These are phyloP conservation scores for Irpex rosettiformis DNA, from an alignment of 1,284 basidiomycete species.

Conservation along the genomic window DNA sequence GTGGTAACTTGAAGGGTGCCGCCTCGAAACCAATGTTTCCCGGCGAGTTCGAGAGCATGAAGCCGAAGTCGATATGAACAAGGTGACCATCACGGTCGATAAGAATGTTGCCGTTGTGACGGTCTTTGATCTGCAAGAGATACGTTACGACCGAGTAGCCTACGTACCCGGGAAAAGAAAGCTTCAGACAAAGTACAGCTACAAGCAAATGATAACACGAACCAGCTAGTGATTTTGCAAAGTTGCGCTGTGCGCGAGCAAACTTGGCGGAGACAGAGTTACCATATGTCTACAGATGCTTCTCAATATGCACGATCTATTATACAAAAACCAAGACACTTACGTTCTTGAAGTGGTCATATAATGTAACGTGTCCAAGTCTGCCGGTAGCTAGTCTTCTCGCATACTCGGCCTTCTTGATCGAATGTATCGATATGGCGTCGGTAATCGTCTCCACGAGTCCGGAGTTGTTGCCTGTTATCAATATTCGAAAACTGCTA, in stretches of 20 bases:
- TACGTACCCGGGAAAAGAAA: slow-evolving; percentile 22
- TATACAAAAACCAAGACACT: slow-evolving; percentile 26
- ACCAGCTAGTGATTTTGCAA: slow-evolving; percentile 93
- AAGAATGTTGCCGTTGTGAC: slow-evolving; percentile 98
- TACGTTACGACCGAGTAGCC: slow-evolving; percentile 95
- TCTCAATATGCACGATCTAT: not conserved
- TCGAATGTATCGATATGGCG: slow-evolving; percentile 96
- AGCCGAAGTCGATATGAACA: slow-evolving; percentile 98
- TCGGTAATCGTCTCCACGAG: slow-evolving; percentile 96
- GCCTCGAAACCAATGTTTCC: slow-evolving; percentile 99
- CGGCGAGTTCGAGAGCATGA: slow-evolving; percentile 96
- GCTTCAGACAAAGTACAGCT: not conserved
- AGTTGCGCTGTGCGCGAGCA: slow-evolving; percentile 83
- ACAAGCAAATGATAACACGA: not conserved
- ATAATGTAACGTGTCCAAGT: slow-evolving; percentile 80
- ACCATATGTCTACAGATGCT: slow-evolving; percentile 73
- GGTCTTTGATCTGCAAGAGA: slow-evolving; percentile 96
- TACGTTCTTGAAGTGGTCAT: slow-evolving; percentile 88
- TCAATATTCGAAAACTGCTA: slow-evolving; percentile 73
- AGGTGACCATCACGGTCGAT: slow-evolving; percentile 93
- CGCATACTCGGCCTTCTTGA: slow-evolving; percentile 98
- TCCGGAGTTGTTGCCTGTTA: slow-evolving; percentile 91
- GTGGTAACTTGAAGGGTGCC: slow-evolving; percentile 94
- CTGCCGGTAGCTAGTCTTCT: slow-evolving; percentile 77
- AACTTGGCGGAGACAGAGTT: slow-evolving; percentile 84